Base-by-base conservation (phyloP, 1,284 basidiomycete genomes). In the Microstroma glucosiphilum region DNA sequence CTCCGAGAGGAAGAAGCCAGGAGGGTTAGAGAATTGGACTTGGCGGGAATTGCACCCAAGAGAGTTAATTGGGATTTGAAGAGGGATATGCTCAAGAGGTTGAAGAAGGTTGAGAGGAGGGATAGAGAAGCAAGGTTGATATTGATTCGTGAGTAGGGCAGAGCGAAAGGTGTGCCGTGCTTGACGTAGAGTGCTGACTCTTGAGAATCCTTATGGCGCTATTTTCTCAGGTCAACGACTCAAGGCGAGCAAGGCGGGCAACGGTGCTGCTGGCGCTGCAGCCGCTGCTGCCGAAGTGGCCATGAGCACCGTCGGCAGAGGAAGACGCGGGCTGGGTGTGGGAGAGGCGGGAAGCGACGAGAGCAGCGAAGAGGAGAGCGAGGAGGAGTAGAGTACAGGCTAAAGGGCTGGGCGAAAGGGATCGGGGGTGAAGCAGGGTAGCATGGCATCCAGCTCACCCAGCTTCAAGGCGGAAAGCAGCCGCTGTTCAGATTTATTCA, bases 51-150 rank as follows among this genome's bases (percentile, higher is more conserved):
- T 69, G 93, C 93, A 26, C 94, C 94, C 1, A 94, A 93, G 83
- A 85, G 91, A 57, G 87, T 89, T 11, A 97, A 97, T 80, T 97
- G 94, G 93, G 94, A 97, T 80, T 82, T 98, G 68, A 96, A 94
- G 80, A 86, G 93, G 56, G 92, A 96, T 76, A 87, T 93, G 81
- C 89, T 91, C 61, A 91, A 89, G 81, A 90, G 93, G 75, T 83
- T 94, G 59, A 84, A 86, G 12, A 93, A 88, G 78, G 82, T 97
- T n/a, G 91, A 96, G 76, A 83, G 90, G 66, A 87, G 87, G 79
- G 96, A 92, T 1, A 90, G 94, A 70, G 89, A 94, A 78, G 88
- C 93, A 1, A 89, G 96, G 65, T 89, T 94, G 70, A 89, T 88
- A 6, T 84, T 97, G 23, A 96, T 97, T 75, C 88, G 93, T 93